These are phyloP conservation scores for Naumovozyma dairenensis DNA, from an alignment of 805 yeast genomes.

Conservation along the genomic window DNA sequence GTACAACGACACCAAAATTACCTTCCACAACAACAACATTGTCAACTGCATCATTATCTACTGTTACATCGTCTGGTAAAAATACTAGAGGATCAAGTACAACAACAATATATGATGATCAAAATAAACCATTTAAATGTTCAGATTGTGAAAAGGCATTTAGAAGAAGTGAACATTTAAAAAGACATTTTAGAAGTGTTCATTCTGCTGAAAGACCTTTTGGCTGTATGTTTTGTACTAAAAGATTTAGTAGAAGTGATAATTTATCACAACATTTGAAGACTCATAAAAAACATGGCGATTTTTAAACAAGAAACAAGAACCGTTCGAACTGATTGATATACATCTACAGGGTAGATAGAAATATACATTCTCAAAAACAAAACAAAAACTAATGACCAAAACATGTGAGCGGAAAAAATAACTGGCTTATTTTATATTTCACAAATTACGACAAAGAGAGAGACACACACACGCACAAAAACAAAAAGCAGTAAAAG, in stretches of 20 bases:
- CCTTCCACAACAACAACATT: not conserved
- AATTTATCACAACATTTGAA: conserved; percentile 58
- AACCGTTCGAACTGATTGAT: not conserved
- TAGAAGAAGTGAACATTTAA: conserved; percentile 57
- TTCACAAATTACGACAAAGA: too few species aligned
- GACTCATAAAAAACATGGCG: conserved; percentile 37
- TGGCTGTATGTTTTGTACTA: conserved; percentile 48
- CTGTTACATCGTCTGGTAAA: conserved; percentile 4
- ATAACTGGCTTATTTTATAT: too few species aligned
- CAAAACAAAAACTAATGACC: not conserved
- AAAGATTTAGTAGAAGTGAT: conserved; percentile 57
- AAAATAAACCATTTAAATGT: conserved; percentile 32
- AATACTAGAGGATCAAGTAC: conserved; percentile 10
- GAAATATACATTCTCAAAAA: not conserved
- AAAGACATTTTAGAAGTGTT: conserved; percentile 57
- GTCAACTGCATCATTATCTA: conserved; percentile 1
- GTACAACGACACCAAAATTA: not conserved
- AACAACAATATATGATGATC: conserved; percentile 11
- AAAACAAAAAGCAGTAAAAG: too few species aligned
- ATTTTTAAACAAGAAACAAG: conserved; percentile 14
- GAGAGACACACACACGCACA: too few species aligned
- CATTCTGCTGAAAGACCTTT: conserved; percentile 55
- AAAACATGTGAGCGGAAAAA: not conserved
- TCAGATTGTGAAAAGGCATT: conserved; percentile 36
- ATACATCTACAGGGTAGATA: too few species aligned